Base-by-base conservation (phyloP, 371 early-diverging fungal genomes). In the Mucor lusitanicus region DNA sequence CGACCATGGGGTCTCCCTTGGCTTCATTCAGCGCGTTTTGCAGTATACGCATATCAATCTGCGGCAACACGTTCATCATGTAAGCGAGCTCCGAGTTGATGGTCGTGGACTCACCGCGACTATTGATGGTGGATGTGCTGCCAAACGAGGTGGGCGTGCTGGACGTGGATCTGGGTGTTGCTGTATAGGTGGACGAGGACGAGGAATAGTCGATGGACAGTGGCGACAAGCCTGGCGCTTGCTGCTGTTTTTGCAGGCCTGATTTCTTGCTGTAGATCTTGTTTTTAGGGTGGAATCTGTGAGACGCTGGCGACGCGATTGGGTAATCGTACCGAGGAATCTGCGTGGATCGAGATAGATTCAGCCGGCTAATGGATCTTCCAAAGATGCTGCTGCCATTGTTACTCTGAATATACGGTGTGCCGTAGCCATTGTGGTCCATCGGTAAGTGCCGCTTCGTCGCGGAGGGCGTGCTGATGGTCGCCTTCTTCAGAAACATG, bases 1-100 rank as follows among this genome's bases (percentile, higher is more conserved):
- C 74, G 17, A 60, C 28, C 61, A 70, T 67, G 0, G 74, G 59
- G 28, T 74, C 74, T 11, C 74, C 74, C 46, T 70, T 67, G 0
- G 74, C 74, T 54, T 74, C 70, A 25, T 67, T 55, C 23, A 74
- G 44, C 6, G 70, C 67, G 9, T 57, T 54, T 40, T 64, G 54
- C 39, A 74, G 59, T 5, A 62, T 59, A 30, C 48, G 21, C 13
- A 61, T 44, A 55, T 74, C 74, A 25, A 67, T 56, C 17, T 70
- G 70, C 17, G 74, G 74, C 9, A 74, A 40, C 13, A 70, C 50
- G 39, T 50, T 61, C 39, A 42, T 61, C 70, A 74, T 61, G 64
- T 70, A 62, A 48, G 42, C 44, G 0, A 74, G 28, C 17, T 25
- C 72, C 28, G 63, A 8, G 6, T 32, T 57, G 6, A 46, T 19